A percentile compares a stretch with the other conserved stretches of the same genome.
Conservation (phyloP, 768 basidiomycete species). For the Auriscalpium microsporum region DNA sequence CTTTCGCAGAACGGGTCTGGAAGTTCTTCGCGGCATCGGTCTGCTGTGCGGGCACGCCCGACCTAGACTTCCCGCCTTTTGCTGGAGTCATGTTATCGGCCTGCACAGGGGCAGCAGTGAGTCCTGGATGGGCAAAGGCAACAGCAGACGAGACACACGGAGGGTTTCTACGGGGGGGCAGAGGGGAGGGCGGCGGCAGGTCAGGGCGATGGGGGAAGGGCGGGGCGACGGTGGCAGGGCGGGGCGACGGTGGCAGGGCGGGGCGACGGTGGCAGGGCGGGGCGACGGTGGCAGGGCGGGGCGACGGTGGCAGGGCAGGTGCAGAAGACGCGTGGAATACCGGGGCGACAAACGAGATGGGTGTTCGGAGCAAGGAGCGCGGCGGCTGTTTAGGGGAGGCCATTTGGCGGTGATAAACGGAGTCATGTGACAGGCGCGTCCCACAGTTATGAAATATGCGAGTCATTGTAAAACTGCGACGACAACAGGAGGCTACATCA, state of each 20-base stretch:
- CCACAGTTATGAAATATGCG: background rate
- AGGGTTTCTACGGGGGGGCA: background rate
- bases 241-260: too few relatives aligned
- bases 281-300: background rate
- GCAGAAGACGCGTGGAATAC: background rate
- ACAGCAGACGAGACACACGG: too few relatives aligned
- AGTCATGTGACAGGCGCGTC: constrained; percentile 8
- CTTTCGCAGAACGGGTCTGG: constrained; percentile 14
- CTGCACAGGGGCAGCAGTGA: too few relatives aligned
- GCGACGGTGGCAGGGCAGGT: background rate
- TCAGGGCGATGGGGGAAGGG: too few relatives aligned
- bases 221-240: too few relatives aligned
- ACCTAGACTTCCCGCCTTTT: constrained; percentile 13
- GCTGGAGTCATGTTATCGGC: background rate
- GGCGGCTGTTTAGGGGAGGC: background rate
- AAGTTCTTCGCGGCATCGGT: constrained; percentile 7
- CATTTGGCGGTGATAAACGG: constrained; percentile 14
- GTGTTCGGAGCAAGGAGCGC: background rate
- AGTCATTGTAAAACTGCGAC: background rate
- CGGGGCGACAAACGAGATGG: background rate
- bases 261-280: too few relatives aligned
- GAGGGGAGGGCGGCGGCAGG: too few relatives aligned
- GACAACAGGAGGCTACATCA: background rate
- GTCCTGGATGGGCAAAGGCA: too few relatives aligned
- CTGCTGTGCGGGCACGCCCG: constrained; percentile 1